These are phyloP conservation scores for Conticribra weissflogii DNA, from an alignment of 108 stramenopile genomes.

Conservation along the genomic window DNA sequence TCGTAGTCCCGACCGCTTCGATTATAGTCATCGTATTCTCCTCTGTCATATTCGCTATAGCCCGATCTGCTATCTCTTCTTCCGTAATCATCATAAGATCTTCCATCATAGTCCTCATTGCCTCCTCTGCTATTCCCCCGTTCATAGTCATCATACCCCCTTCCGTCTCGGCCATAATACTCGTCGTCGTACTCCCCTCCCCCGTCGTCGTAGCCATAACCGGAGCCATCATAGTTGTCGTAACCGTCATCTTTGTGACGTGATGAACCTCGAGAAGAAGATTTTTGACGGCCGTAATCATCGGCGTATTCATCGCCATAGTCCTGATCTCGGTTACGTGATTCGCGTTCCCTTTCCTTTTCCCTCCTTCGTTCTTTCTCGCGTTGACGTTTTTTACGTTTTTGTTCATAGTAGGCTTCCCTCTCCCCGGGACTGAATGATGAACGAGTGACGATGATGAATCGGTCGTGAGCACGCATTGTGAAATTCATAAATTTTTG, in stretches of 20 bases:
- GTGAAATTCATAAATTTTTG: no score
- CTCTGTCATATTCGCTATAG: conserved; percentile 8
- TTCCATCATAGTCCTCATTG: conserved; percentile 6
- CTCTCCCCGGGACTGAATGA: conserved; percentile 22
- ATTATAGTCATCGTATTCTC: conserved; percentile 11
- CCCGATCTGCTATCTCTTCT: conserved; percentile 1
- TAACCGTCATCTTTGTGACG: no score
- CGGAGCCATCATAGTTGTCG: conserved; percentile 17
- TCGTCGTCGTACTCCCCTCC: conserved; percentile 15
- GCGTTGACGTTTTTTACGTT: conserved; percentile 14
- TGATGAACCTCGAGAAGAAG: neutral
- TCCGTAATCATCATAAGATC: conserved; percentile 9
- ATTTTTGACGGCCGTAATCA: no score
- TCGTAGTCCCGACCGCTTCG: conserved; percentile 15
- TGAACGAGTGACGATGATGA: neutral
- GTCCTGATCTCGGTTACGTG: conserved; percentile 1
- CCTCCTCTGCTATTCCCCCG: conserved; percentile 1
- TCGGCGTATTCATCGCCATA: conserved; percentile 16
- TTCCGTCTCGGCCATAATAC: conserved; percentile 9
- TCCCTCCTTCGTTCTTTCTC: conserved; percentile 8
- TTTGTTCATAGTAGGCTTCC: conserved; percentile 34
- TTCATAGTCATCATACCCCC: conserved; percentile 6
- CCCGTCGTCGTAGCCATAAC: conserved; percentile 1
- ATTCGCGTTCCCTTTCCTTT: conserved; percentile 10
- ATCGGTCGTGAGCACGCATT: no score